Evolutionary conservation across 306 rosid genomes (phyloP), one percentile per base, ranked within the genome.

Genomic region (Fagus sylvatica): DNA sequence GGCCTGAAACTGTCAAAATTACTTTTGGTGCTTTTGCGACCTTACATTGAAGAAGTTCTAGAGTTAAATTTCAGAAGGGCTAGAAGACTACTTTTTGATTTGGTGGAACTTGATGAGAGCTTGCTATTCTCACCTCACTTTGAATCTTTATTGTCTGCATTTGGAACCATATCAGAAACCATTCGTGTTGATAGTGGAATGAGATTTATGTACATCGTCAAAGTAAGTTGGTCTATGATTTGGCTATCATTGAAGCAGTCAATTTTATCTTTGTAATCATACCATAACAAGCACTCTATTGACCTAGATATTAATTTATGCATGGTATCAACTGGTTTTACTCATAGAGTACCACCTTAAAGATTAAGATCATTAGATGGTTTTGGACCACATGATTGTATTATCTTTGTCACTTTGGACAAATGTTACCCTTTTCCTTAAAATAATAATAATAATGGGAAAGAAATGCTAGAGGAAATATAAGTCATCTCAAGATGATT

Each of bases 31-130:
- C 90, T 95, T 73, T 78, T 95, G 66, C 93, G 91, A 66, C 88
- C 99, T 85, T 95, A 86, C 75, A 76, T 95, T 76, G 99, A 95
- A 88, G 98, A 91, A 86, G 96, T 93, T 77, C 80, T 95, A 77
- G 99, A 95, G 81, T 86, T 89, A 80, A 95, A 93, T 80, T 93
- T 95, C 61, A 89, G 98, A 80, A 85, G 98, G 64, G 99, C 98
- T 74, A 88, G 96, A 81, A 90, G 83, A 87, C 85, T 51, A 60
- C 81, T 93, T 79, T 92, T 95, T 75, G 97, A 89, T 84, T 85
- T 90, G 91, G 84, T 83, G 61, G 98, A 89, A 71, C 82, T 90
- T 71, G 89, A 80, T 66, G 94, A 88, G 55, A 74, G 86, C 87
- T 84, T 85, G 81, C 71, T 83, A 2, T 83, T 88, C 77, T 88